phyloP scores from a whole-genome alignment of 164 flowering plant species.

The Nymphaea thermarum region DNA sequence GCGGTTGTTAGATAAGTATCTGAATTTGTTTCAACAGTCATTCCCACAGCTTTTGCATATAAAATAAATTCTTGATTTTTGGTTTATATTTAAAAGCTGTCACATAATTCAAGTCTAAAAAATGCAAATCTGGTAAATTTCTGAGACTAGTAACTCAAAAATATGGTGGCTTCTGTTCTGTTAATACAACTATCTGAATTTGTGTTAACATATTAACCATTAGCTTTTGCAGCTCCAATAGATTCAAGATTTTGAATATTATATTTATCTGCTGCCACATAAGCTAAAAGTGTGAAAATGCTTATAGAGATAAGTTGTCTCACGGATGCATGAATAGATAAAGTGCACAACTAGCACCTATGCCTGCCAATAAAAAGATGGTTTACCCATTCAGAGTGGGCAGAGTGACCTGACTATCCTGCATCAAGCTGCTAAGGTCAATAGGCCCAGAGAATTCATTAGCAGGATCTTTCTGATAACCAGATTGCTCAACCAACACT shows the following conservation, averaged over 20 bases:
- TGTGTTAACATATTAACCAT: no score
- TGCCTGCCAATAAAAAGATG: not conserved
- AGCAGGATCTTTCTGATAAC: not conserved
- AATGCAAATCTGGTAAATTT: not conserved
- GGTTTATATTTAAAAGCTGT: no score
- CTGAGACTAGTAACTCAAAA: not conserved
- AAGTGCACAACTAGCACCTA: not conserved
- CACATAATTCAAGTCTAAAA: not conserved
- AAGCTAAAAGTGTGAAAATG: not conserved
- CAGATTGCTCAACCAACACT: not conserved
- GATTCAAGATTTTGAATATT: not conserved
- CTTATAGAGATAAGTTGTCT: not conserved
- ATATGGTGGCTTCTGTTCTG: no score
- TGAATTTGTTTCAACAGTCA: no score
- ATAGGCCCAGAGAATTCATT: not conserved
- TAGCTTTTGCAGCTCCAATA: no score
- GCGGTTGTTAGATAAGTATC: no score
- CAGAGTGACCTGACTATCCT: not conserved
- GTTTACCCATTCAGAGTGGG: not conserved
- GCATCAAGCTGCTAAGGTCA: not conserved
- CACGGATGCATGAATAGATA: not conserved
- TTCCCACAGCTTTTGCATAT: no score
- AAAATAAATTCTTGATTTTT: no score
- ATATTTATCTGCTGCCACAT: not conserved
- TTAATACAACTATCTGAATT: no score